phyloP scores from a whole-genome alignment of 179 eudicot genomes.

The Corrigiola litoralis region DNA sequence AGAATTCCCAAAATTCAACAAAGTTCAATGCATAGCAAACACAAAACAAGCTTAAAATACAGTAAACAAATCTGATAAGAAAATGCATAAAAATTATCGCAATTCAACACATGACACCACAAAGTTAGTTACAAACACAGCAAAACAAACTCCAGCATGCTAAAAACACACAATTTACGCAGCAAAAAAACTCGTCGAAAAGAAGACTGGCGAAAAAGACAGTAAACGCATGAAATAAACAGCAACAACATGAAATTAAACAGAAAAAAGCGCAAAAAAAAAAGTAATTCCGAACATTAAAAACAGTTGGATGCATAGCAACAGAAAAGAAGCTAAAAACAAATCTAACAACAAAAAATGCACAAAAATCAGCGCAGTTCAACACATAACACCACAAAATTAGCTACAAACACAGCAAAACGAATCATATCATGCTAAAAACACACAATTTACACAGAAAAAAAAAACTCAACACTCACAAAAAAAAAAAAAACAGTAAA shows the following conservation, averaged over 20 bases:
- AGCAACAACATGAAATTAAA: no score
- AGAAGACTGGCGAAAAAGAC: slow-evolving; percentile 14
- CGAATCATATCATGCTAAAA: not conserved
- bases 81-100: slow-evolving; percentile 2
- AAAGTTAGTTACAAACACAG: not conserved
- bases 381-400: not conserved
- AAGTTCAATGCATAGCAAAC: not conserved
- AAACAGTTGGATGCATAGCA: slow-evolving; percentile 6
- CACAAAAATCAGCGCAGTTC: not conserved
- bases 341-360: not conserved
- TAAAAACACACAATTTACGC: slow-evolving; percentile 5
- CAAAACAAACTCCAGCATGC: not conserved
- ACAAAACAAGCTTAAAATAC: not conserved
- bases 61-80: not conserved
- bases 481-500: slow-evolving; percentile 15
- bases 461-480: not conserved
- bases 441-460: slow-evolving; percentile 2
- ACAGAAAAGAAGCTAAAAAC: not conserved
- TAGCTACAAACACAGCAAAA: not conserved
- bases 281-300: not conserved
- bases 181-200: not conserved
- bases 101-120: not conserved
- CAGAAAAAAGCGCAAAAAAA: no score
- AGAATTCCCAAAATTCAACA: not conserved
- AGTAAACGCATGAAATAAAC: slow-evolving; percentile 17